Percentiles rank a stretch among this genome's conserved stretches.
phyloP scores from a whole-genome alignment of 1,139 yeast species.

The Zygosaccharomyces pseudobailii region DNA sequence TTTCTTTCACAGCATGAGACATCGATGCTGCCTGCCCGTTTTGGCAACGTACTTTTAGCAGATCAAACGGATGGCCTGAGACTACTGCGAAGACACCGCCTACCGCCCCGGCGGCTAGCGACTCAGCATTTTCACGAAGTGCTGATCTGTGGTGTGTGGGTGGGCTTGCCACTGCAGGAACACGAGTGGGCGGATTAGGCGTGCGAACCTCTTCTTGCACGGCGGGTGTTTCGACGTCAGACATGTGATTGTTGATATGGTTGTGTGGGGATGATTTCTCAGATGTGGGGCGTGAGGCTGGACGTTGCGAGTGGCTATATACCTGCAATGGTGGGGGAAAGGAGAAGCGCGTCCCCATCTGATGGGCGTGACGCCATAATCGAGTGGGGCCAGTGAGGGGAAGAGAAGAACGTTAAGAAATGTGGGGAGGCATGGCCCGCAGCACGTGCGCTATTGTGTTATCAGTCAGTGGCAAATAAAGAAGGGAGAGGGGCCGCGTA shows the following conservation, averaged over 20 bases:
- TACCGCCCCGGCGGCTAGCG: slow-evolving; percentile 87
- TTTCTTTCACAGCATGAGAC: slow-evolving; percentile 60
- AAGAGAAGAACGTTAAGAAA: neutral
- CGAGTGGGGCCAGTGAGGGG: no score
- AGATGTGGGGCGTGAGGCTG: neutral
- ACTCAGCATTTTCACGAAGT: slow-evolving; percentile 47
- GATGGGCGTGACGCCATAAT: neutral
- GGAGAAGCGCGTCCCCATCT: neutral
- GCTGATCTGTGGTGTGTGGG: slow-evolving; percentile 2
- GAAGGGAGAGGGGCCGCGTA: no score
- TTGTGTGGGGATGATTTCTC: neutral
- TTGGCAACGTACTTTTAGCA: slow-evolving; percentile 87
- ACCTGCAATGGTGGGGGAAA: neutral
- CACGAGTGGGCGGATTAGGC: neutral
- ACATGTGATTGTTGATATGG: neutral
- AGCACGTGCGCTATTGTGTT: no score
- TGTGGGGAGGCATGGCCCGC: no score
- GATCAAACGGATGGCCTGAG: slow-evolving; percentile 95
- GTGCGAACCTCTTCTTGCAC: slow-evolving; percentile 1
- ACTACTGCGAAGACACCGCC: slow-evolving; percentile 82
- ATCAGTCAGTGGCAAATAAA: no score
- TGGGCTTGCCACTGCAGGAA: neutral
- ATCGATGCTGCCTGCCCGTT: slow-evolving; percentile 51
- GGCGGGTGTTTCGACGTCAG: neutral
- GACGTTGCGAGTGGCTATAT: neutral